These are phyloP conservation scores for Cytospora paraplurivora DNA, from an alignment of 2,329 filamentous ascomycete species.

Conservation along the genomic window DNA sequence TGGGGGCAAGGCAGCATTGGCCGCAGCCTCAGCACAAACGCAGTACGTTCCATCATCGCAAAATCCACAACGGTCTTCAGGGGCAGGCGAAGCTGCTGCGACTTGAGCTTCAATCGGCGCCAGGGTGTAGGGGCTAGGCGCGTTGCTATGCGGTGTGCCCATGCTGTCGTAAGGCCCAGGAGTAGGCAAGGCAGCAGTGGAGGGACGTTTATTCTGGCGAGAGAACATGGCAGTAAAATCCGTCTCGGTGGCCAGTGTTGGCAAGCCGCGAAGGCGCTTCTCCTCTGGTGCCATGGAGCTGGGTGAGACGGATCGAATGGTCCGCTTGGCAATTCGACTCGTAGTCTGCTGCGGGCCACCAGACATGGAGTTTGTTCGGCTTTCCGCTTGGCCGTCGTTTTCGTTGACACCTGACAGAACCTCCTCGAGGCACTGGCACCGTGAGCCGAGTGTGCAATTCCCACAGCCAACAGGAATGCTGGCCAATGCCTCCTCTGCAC, in stretches of 20 bases:
- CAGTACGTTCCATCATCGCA: conserved; percentile 82
- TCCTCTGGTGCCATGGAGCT: conserved; percentile 47
- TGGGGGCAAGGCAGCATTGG: conserved; percentile 29
- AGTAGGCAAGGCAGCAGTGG: conserved; percentile 34
- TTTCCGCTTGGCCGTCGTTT: conserved; percentile 28
- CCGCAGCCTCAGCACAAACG: conserved; percentile 67
- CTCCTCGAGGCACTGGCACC: conserved; percentile 64
- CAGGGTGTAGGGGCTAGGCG: conserved; percentile 37
- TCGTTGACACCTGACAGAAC: conserved; percentile 38
- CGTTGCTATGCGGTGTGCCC: conserved; percentile 24
- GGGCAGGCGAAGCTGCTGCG: conserved; percentile 26
- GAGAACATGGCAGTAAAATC: conserved; percentile 73
- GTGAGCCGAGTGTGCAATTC: conserved; percentile 63
- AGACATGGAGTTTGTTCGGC: conserved; percentile 13
- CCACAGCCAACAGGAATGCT: conserved; percentile 62
- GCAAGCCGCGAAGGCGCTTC: conserved; percentile 55
- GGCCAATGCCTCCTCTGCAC: conserved; percentile 60
- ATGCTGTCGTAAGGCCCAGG: conserved; percentile 36
- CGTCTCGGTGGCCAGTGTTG: conserved; percentile 61
- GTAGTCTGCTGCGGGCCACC: conserved; percentile 8
- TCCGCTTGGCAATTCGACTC: conserved; percentile 25
- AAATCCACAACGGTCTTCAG: conserved; percentile 76
- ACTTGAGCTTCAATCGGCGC: conserved; percentile 20
- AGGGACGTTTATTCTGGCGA: conserved; percentile 42
- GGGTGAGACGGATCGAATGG: conserved; percentile 41